Base-by-base conservation (phyloP, 2,329 filamentous ascomycete species). In the Diaporthe vaccinii region DNA sequence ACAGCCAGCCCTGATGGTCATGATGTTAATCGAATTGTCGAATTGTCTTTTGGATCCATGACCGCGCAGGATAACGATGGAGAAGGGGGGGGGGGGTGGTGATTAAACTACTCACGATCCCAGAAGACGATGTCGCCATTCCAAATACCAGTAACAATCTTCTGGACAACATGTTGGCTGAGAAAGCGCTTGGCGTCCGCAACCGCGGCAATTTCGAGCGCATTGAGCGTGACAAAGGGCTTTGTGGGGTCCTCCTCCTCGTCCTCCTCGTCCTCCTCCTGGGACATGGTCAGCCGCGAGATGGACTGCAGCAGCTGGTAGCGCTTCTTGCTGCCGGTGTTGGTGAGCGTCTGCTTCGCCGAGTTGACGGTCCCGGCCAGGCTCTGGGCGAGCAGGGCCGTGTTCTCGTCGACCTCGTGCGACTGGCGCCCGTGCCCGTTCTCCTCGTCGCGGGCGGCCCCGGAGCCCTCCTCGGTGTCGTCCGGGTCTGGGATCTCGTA, bases 91-190 rank as follows among this genome's bases (percentile, higher is more conserved):
- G 3, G 3, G 12, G 12, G 14, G 17, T 12, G 14, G 7, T 17
- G 44, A 22, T 22, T 7, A 17, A 49, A 51, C n/a, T 25, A 75
- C 75, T n/a, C 10, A 76, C 75, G 44, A 76, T 95, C 93, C 95
- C 95, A 98, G 82, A 97, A 97, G 51, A 96, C 90, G 76, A 98
- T 95, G 78, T 96, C 93, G 61, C 95, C 95, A 77, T 92, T 91
- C 95, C 95, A 97, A 72, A 98, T 94, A 67, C 93, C 93, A 61
- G 93, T 93, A 77, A 98, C 91, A 78, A 97, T 93, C 80, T 93
- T 94, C 81, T 98, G 95, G 15, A 97, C 93, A 3, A 94, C 90
- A 76, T 90, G 89, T 82, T 97, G 95, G 80, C 93, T 93, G 49
- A 98, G 88, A 79, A 98, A 97, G 61, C 93, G 93, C 85, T 98